Percentiles rank a stretch among this genome's conserved stretches.
Evolutionary conservation across 352 stramenopile species (phyloP).

Genomic region (Phytopythium mirpurense): DNA sequence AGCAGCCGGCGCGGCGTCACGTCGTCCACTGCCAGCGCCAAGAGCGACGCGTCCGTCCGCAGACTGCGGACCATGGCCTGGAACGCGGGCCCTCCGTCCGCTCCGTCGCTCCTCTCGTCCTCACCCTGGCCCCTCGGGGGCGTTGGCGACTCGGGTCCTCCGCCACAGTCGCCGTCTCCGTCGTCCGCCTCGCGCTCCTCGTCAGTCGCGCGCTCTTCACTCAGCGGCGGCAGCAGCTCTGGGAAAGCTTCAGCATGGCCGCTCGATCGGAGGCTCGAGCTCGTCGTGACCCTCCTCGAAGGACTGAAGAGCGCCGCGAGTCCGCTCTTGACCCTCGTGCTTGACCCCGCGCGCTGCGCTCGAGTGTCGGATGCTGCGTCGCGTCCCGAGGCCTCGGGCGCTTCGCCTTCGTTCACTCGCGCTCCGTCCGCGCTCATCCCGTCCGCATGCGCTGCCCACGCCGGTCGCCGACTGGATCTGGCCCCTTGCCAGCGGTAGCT

Average conservation of each 20-base stretch:
- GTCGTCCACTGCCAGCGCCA: background rate
- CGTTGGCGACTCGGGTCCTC: background rate
- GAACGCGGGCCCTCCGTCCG: background rate
- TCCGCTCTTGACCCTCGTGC: background rate
- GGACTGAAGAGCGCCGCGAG: background rate
- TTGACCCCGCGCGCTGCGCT: background rate
- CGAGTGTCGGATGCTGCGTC: no score
- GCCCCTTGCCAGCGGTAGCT: no score
- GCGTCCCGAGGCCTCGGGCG: no score
- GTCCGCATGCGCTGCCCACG: background rate
- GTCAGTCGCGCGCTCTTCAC: no score
- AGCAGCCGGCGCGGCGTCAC: background rate
- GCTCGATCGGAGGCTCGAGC: background rate
- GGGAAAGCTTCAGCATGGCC: no score
- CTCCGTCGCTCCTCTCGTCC: background rate
- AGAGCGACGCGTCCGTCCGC: background rate
- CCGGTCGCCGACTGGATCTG: no score
- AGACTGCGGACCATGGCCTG: conserved; percentile 1
- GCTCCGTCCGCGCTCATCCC: background rate
- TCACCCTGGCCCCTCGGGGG: background rate
- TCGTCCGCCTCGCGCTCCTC: background rate
- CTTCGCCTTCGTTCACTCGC: no score
- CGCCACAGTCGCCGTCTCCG: background rate
- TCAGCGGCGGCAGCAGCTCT: conserved; percentile 1
- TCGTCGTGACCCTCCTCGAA: no score